These are phyloP conservation scores for Arthroderma uncinatum DNA, from an alignment of 2,329 filamentous ascomycete species.

Conservation along the genomic window DNA sequence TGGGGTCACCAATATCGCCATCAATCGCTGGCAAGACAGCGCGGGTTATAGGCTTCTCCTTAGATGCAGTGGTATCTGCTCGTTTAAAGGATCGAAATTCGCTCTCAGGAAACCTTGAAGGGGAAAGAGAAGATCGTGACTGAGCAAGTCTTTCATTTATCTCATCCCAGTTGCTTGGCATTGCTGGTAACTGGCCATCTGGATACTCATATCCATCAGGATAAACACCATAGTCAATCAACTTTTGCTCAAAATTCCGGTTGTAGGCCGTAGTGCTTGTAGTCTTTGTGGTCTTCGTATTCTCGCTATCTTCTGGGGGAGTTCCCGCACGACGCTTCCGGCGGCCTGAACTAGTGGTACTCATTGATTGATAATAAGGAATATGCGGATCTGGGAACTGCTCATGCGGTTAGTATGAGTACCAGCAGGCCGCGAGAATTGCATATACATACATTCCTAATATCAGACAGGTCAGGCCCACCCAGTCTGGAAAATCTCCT, in stretches of 20 bases:
- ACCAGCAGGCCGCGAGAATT: neutral
- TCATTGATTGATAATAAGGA: conserved; percentile 1
- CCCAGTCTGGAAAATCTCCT: conserved; percentile 9
- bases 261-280: conserved; percentile 19
- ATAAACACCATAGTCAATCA: conserved; percentile 29
- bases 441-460: conserved; percentile 14
- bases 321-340: neutral
- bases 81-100: conserved; percentile 23
- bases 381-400: neutral
- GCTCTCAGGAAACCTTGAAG: conserved; percentile 24
- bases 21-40: conserved; percentile 24
- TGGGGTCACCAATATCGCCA: conserved; percentile 14
- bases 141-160: conserved; percentile 20
- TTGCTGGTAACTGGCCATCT: conserved; percentile 17
- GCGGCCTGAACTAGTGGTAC: neutral
- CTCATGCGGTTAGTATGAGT: neutral
- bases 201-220: conserved; percentile 19
- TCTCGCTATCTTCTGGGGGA: neutral
- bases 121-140: conserved; percentile 28
- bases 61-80: conserved; percentile 21
- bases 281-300: conserved; percentile 8
- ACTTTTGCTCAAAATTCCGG: conserved; percentile 28
- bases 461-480: conserved; percentile 12
- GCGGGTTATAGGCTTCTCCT: conserved; percentile 27
- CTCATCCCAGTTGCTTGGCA: conserved; percentile 25